Conservation (phyloP, 2,329 filamentous ascomycete species). For the Penicillium aurantiogriseum region DNA sequence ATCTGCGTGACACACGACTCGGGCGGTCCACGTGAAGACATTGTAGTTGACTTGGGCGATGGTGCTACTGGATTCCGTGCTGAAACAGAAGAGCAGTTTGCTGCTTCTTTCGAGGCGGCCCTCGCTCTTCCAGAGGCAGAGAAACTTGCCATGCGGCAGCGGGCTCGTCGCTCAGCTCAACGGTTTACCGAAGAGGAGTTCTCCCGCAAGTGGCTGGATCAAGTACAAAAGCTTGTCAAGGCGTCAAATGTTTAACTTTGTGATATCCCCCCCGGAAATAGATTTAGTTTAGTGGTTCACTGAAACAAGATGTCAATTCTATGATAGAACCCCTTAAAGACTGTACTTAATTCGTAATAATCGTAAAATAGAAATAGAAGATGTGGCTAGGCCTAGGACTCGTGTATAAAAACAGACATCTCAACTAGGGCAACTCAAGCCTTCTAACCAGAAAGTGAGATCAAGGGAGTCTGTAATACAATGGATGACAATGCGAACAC, state of each 20-base stretch:
- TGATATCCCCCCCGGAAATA: constrained; percentile 11
- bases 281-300: not conserved
- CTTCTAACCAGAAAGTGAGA: not conserved
- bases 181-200: constrained; percentile 90
- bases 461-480: not conserved
- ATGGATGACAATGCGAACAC: not conserved
- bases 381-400: constrained; percentile 17
- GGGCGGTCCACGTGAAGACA: constrained; percentile 89
- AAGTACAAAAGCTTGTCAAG: constrained; percentile 70
- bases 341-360: constrained; percentile 19
- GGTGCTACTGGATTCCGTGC: constrained; percentile 84
- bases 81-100: constrained; percentile 74
- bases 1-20: constrained; percentile 92
- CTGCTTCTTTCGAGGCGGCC: constrained; percentile 74
- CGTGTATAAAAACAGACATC: constrained; percentile 11
- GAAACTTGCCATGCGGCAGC: constrained; percentile 68
- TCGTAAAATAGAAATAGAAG: constrained; percentile 16
- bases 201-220: constrained; percentile 69
- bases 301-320: not conserved
- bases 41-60: constrained; percentile 78
- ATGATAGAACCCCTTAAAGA: not conserved
- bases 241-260: constrained; percentile 21
- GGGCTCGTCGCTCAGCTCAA: constrained; percentile 74
- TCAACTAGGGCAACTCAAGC: not conserved
- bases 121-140: constrained; percentile 62